Evolutionary conservation across 225 moss, liverwort and hornwort species (phyloP).

Genomic region (Polytrichum formosum): DNA sequence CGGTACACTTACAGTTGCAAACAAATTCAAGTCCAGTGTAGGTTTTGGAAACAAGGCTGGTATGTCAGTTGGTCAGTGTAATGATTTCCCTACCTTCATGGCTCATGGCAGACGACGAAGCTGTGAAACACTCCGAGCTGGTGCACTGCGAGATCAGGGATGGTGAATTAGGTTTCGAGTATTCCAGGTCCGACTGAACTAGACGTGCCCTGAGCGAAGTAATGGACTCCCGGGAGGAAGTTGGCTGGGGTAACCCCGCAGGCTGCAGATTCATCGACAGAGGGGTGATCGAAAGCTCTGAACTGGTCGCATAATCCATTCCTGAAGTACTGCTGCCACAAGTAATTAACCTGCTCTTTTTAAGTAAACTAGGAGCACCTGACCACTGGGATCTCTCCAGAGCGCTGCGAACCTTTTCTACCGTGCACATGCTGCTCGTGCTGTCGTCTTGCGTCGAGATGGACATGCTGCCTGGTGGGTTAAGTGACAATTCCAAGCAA

Average conservation of each 20-base stretch:
- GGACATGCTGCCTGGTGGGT: conserved; percentile 23
- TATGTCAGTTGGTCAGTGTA: too few species aligned
- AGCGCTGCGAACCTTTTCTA: conserved; percentile 61
- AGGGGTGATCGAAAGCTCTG: too few species aligned
- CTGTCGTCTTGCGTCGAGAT: conserved; percentile 22
- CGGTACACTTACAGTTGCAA: too few species aligned
- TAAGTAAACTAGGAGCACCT: background rate
- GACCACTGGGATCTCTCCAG: conserved; percentile 47
- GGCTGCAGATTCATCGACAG: background rate
- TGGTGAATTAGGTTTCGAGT: conserved; percentile 41
- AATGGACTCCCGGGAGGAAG: conserved; percentile 31
- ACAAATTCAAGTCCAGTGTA: too few species aligned
- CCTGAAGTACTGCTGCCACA: too few species aligned
- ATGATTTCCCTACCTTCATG: conserved; percentile 44
- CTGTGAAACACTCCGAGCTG: conserved; percentile 34
- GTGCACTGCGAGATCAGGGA: conserved; percentile 45
- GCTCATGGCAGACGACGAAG: conserved; percentile 68
- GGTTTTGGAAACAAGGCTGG: too few species aligned
- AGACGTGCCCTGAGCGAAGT: conserved; percentile 4
- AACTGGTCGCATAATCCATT: too few species aligned
- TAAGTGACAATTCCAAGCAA: conserved; percentile 38
- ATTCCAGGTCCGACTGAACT: too few species aligned
- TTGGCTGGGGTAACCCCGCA: conserved; percentile 2
- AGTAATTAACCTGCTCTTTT: too few species aligned
- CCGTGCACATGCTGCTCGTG: conserved; percentile 64